A percentile compares a stretch with the other conserved stretches of the same genome.
Conservation (phyloP, 495 filamentous ascomycete genomes). For the Daldinia bambusicola region DNA sequence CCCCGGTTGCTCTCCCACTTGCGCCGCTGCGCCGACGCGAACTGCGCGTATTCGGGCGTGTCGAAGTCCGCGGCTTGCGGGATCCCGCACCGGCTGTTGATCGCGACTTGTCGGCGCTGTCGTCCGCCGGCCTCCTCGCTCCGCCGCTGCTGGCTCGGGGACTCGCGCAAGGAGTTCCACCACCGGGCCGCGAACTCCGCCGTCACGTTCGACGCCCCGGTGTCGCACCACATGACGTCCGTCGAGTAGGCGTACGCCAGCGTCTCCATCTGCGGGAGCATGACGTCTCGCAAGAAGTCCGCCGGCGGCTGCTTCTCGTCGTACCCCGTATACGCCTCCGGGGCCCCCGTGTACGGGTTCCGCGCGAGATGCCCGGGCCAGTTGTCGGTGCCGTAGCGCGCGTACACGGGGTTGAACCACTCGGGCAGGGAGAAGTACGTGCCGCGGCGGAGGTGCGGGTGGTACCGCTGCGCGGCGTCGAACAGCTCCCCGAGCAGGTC, state of each 20-base stretch:
- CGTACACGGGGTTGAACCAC: conserved; percentile 66
- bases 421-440: conserved; percentile 66
- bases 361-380: conserved; percentile 52
- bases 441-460: conserved; percentile 60
- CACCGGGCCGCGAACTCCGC: conserved; percentile 59
- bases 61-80: conserved; percentile 59
- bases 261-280: conserved; percentile 63
- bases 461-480: conserved; percentile 59
- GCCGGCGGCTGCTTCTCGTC: conserved; percentile 44
- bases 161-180: conserved; percentile 50
- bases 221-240: conserved; percentile 70
- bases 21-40: conserved; percentile 57
- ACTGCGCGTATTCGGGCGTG: conserved; percentile 63
- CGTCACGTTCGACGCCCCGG: conserved; percentile 61
- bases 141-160: background rate
- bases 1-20: conserved; percentile 68
- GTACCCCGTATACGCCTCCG: conserved; percentile 61
- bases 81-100: conserved; percentile 65
- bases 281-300: conserved; percentile 62
- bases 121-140: conserved; percentile 49
- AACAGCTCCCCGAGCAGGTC: conserved; percentile 62
- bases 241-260: conserved; percentile 58
- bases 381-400: conserved; percentile 51
- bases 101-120: conserved; percentile 61
- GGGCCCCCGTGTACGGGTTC: conserved; percentile 61